A percentile compares a stretch with the other conserved stretches of the same genome.
phyloP scores from a whole-genome alignment of 208 protist species.

The Leishmania major region DNA sequence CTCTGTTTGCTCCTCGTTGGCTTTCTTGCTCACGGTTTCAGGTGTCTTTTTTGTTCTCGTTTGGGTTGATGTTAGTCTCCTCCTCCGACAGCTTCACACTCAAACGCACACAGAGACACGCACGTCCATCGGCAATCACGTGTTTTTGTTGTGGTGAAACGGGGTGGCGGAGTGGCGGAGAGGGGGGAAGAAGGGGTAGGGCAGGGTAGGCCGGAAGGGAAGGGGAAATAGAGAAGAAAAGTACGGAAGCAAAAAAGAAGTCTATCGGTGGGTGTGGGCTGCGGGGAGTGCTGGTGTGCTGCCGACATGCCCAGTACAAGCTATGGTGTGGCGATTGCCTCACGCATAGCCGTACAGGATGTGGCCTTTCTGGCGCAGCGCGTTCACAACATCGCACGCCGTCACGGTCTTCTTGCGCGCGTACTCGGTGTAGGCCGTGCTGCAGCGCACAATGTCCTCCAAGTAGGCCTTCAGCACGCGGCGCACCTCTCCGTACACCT shows the following conservation, averaged over 20 bases:
- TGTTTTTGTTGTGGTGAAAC: background rate
- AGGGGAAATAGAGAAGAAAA: background rate
- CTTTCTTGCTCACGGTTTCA: background rate
- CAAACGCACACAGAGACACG: background rate
- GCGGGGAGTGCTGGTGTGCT: background rate
- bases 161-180: background rate
- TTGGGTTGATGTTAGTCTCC: background rate
- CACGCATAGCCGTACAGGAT: constrained; percentile 91
- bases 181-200: background rate
- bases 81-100: background rate
- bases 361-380: constrained; percentile 87
- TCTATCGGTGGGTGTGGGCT: background rate
- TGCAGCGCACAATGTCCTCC: constrained; percentile 80
- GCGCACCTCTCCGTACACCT: constrained; percentile 73
- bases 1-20: no score
- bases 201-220: background rate
- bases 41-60: background rate
- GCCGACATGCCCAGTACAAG: background rate
- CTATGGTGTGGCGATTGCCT: background rate
- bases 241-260: background rate
- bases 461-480: constrained; percentile 85
- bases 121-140: background rate
- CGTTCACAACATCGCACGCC: constrained; percentile 85
- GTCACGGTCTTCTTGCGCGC: constrained; percentile 84
- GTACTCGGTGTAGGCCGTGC: constrained; percentile 88